phyloP scores from a whole-genome alignment of 2,329 filamentous ascomycete species.

The Neophaeococcomyces mojaviensis region DNA sequence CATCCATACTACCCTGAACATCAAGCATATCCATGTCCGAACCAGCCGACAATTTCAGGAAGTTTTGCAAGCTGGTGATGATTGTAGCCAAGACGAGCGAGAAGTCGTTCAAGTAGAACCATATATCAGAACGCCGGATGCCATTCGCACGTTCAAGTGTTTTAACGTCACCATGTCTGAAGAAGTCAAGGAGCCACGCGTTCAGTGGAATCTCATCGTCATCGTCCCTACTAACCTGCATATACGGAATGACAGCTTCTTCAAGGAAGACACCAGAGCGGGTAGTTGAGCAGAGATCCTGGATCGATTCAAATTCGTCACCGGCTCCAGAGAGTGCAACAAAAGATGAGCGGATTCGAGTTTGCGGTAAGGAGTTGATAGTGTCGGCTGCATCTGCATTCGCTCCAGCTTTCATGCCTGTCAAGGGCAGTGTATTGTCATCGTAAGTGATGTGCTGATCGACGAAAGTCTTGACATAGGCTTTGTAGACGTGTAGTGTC shows the following conservation, averaged over 20 bases:
- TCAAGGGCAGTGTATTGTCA: constrained; percentile 55
- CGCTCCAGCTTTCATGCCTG: constrained; percentile 39
- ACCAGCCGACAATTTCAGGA: constrained; percentile 24
- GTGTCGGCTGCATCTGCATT: constrained; percentile 8
- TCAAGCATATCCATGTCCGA: constrained; percentile 21
- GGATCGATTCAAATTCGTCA: constrained; percentile 57
- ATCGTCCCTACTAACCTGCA: constrained; percentile 50
- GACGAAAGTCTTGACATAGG: constrained; percentile 63
- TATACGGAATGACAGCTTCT: constrained; percentile 62
- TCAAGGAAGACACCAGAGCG: constrained; percentile 68
- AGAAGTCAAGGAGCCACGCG: constrained; percentile 61
- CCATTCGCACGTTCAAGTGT: constrained; percentile 58
- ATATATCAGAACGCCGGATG: constrained; percentile 60
- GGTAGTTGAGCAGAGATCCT: constrained; percentile 59
- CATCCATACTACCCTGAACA: constrained; percentile 26
- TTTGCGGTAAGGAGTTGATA: constrained; percentile 27
- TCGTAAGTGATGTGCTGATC: constrained; percentile 52
- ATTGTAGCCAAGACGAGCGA: constrained; percentile 41
- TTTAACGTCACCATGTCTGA: constrained; percentile 59
- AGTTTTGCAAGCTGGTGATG: constrained; percentile 28
- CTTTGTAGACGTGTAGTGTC: constrained; percentile 58
- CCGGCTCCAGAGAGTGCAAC: constrained; percentile 61
- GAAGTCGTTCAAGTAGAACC: constrained; percentile 65
- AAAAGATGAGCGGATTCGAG: constrained; percentile 56
- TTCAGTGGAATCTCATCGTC: constrained; percentile 41